Evolutionary conservation across 1,284 basidiomycete genomes (phyloP), one percentile per base, ranked within the genome.

Genomic region (Cutaneotrichosporon sp.): DNA sequence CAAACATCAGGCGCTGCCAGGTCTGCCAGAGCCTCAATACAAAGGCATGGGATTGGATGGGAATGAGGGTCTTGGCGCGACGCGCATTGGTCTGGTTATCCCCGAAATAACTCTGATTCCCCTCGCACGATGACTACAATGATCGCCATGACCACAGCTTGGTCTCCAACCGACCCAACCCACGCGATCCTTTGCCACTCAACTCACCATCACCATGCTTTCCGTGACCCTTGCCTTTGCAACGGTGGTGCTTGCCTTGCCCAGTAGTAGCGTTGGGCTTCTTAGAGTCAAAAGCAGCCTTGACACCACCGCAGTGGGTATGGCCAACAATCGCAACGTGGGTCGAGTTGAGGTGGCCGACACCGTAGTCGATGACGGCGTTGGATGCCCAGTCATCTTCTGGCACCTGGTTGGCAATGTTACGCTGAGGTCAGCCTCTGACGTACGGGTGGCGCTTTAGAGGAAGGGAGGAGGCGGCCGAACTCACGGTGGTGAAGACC

Each of bases 321-420:
- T 93, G 92, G 47, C 91, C 92, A 26, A 89, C 89, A 67, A 94
- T 82, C 64, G 91, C 83, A 67, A 94, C 89, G 81, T 97, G 90
- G 79, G 90, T 85, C 50, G 95, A 89, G 63, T 90, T 89, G 64
- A 97, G 83, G 70, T 85, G 82, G 69, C 86, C 85, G 47, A 97
- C 84, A 9, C 91, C 94, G 78, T 90, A 97, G 9, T 87, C 84
- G 66, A 98, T 84, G 2, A 92, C 90, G 1, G 92, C 86, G 57
- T 87, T 83, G 1, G 88, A 88, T 69, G 87, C 92, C 72, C 88
- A 86, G 79, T 98, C 95, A 66, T 89, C 81, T 1, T 84, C 81
- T 69, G 88, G 89, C 81, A 94, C 88, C 83, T 94, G 69, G 62
- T 67, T 67, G 40, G 64, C 66, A 50, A 70, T 64, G 66, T 67